A percentile compares a stretch with the other conserved stretches of the same genome.
Evolutionary conservation across 352 stramenopile species (phyloP).

Genomic region (Peronosclerospora sorghi): DNA sequence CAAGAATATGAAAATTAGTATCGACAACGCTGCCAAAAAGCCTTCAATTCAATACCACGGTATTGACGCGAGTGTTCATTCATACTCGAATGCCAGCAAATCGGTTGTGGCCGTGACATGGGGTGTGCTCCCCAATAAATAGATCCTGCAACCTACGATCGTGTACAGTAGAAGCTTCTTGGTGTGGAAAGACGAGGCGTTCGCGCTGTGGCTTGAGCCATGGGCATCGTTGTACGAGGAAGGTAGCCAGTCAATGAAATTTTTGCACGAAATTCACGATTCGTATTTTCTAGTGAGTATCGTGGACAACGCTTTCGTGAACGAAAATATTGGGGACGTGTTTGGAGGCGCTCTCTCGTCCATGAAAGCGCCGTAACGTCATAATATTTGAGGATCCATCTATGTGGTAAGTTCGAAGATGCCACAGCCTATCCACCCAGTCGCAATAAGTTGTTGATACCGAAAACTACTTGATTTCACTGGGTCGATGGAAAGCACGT

Average conservation of each 20-base stretch:
- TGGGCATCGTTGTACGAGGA: slow-evolving; percentile 96
- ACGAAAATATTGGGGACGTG: slow-evolving; percentile 77
- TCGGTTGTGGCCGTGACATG: slow-evolving; percentile 94
- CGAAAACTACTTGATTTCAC: slow-evolving; percentile 17
- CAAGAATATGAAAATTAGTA: slow-evolving; percentile 86
- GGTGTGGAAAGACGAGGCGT: slow-evolving; percentile 95
- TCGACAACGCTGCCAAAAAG: slow-evolving; percentile 78
- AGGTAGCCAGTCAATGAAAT: slow-evolving; percentile 73
- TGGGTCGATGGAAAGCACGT: slow-evolving; percentile 28
- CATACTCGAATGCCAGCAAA: slow-evolving; percentile 83
- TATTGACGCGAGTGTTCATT: slow-evolving; percentile 83
- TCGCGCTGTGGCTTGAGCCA: slow-evolving; percentile 91
- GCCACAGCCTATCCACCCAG: slow-evolving; percentile 27
- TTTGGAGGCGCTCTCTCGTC: slow-evolving; percentile 30
- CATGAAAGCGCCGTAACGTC: slow-evolving; percentile 11
- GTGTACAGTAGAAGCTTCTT: slow-evolving; percentile 96
- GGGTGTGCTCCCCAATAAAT: slow-evolving; percentile 95
- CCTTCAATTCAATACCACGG: slow-evolving; percentile 85
- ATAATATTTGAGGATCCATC: slow-evolving; percentile 3
- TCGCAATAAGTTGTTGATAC: slow-evolving; percentile 21
- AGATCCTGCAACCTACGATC: slow-evolving; percentile 95
- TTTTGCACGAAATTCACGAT: slow-evolving; percentile 94
- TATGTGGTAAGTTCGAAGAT: slow-evolving; percentile 11
- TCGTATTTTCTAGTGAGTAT: slow-evolving; percentile 97
- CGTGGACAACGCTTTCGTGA: slow-evolving; percentile 97